phyloP scores from a whole-genome alignment of 208 protist species.

The Acanthamoeba royreba region DNA sequence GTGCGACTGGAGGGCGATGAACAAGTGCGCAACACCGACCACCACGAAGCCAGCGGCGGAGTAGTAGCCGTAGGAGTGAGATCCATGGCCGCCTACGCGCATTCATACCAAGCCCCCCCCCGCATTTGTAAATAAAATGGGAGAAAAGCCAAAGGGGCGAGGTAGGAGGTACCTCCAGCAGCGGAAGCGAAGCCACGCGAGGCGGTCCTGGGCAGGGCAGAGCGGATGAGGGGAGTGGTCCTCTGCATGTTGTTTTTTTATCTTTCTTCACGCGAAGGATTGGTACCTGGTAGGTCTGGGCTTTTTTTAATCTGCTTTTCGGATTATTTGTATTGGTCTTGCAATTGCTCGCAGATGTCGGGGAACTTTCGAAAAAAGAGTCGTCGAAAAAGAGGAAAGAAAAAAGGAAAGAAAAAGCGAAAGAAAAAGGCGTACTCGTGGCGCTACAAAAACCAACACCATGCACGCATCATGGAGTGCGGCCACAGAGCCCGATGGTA shows the following conservation, averaged over 20 bases:
- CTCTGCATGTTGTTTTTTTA: background rate
- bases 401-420: too few species aligned
- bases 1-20: background rate
- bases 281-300: too few species aligned
- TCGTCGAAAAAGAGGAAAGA: too few species aligned
- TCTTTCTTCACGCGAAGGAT: too few species aligned
- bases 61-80: background rate
- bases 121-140: background rate
- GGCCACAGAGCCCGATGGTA: too few species aligned
- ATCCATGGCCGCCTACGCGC: background rate
- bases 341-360: too few species aligned
- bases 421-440: too few species aligned
- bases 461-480: too few species aligned
- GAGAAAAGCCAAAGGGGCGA: background rate
- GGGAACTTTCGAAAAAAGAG: too few species aligned
- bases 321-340: too few species aligned
- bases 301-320: too few species aligned
- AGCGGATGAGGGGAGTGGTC: background rate
- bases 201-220: background rate
- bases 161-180: background rate
- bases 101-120: background rate
- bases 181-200: background rate
- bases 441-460: too few species aligned
- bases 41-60: background rate
- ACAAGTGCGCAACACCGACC: background rate